Evolutionary conservation across 148 eudicot species (phyloP), one percentile per base, ranked within the genome.

Genomic region (Diospyros kaki): DNA sequence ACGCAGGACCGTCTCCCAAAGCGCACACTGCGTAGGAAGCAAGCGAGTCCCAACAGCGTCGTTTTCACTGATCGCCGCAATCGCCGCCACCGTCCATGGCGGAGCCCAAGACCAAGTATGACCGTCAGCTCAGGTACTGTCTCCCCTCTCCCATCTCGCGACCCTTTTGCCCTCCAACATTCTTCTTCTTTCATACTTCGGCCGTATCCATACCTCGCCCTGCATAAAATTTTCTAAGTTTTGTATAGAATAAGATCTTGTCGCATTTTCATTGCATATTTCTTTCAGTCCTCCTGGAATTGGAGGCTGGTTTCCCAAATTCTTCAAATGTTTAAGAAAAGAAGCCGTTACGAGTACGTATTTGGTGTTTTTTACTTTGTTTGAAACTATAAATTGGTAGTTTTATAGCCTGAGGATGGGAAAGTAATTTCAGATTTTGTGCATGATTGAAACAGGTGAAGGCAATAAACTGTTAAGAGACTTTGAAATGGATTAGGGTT

Each of bases 61-160:
- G 11, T 28, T 17, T 40, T 43, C 6, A 68, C 40, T 63, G 68
- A 69, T 42, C 44, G 28, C 40, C 40, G 41, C 10, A 39, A 60
- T 41, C 28, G 7, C 68, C 56, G 28, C 5, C 60, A 54, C 10
- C 79, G 69, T 3, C 85, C 77, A 93, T 93, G 98, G 98, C 93
- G 60, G 98, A 91, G 80, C 88, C 91, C 59, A 93, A 93, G 79
- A 83, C 81, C 76, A 93, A 93, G 83, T 93, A 93, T 86, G 98
- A 93, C 88, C 98, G 98, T 17, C 98, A 93, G 73, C 97, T 93
- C 75, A 90, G 98, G 97, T 91, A 74, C 56, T 54, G 1, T 60
- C 3, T 62, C 59, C 55, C 6, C 56, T 43, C 58, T 3, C 28
- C 48, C 15, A n/a, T 11, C 2, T 59, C 10, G 6, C 17, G 41